phyloP scores from a whole-genome alignment of 345 rosid species.

The Salix dunnii region DNA sequence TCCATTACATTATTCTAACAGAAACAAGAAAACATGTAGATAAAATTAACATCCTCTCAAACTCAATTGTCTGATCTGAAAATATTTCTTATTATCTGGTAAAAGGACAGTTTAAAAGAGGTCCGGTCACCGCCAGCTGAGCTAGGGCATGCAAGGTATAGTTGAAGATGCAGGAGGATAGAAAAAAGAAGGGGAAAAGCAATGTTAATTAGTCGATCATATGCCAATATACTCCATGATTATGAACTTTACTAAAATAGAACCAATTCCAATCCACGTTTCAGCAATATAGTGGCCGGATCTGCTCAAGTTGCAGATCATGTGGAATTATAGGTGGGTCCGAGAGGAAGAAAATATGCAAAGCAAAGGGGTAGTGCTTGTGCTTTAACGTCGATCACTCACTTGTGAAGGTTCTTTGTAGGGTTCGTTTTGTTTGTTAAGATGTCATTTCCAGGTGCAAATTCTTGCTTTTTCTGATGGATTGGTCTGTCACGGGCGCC shows the following conservation, averaged over 20 bases:
- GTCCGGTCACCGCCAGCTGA: too few relatives aligned
- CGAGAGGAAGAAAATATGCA: constrained; percentile 1
- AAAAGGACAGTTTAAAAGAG: too few relatives aligned
- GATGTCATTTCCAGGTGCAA: background rate
- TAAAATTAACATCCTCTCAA: too few relatives aligned
- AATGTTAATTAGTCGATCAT: background rate
- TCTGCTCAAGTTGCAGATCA: background rate
- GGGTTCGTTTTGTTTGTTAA: too few relatives aligned
- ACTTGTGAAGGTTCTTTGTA: background rate
- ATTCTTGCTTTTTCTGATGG: background rate
- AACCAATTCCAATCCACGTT: constrained; percentile 4
- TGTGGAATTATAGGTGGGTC: background rate
- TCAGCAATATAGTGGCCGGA: background rate
- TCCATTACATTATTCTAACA: too few relatives aligned
- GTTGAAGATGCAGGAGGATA: background rate
- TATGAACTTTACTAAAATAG: background rate
- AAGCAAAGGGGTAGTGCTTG: background rate
- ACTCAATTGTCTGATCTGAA: too few relatives aligned
- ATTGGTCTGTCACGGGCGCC: too few relatives aligned
- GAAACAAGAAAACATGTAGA: too few relatives aligned
- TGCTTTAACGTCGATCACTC: background rate
- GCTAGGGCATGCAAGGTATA: too few relatives aligned
- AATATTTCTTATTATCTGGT: too few relatives aligned
- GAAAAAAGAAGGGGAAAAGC: background rate
- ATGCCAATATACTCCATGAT: background rate